Evolutionary conservation across 2,329 filamentous ascomycete genomes (phyloP), one percentile per base, ranked within the genome.

Genomic region (Bipolaris gigantea): DNA sequence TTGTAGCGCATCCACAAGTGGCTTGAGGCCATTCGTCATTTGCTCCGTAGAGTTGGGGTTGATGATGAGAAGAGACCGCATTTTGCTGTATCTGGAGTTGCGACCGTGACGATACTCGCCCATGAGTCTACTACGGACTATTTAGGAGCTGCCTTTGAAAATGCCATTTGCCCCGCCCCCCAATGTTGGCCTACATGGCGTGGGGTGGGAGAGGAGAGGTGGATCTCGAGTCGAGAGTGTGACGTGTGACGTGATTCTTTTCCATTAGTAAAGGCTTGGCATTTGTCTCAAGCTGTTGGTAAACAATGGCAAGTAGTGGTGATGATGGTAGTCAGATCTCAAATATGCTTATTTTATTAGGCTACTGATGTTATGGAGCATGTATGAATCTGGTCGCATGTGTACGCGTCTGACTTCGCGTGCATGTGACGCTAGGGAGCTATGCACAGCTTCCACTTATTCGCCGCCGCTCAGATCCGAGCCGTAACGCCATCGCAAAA

Each of bases 1-100:
- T 41, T 73, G 72, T 2, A 82, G 72, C 15, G 66, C 63, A 42
- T 78, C 67, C 48, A 82, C 73, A 9, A 82, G 70, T 8, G 79
- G 78, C 62, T 80, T 80, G 64, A 92, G 79, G 23, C 82, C 84
- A 6, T 84, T 77, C 10, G 89, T 93, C 89, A 93, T 93, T 50
- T 80, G 77, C 51, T 76, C 64, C 1, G 87, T 90, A 2, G 88
- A 91, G 75, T 94, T 94, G 32, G 90, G 89, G 67, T 94, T 93
- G 64, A 93, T 81, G 56, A 93, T 78, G 36, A 93, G 80, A 58
- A 92, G 85, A 3, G 75, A 76, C 44, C 72, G 69, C 71, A 73
- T 73, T 52, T 61, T 74, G 63, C 35, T 61, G 53, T 68, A 61
- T 57, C 55, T 63, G 38, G 57, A 25, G 40, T 52, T 61, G 34